Conservation (phyloP, 352 stramenopile species). For the Globisporangium mamillatum region DNA sequence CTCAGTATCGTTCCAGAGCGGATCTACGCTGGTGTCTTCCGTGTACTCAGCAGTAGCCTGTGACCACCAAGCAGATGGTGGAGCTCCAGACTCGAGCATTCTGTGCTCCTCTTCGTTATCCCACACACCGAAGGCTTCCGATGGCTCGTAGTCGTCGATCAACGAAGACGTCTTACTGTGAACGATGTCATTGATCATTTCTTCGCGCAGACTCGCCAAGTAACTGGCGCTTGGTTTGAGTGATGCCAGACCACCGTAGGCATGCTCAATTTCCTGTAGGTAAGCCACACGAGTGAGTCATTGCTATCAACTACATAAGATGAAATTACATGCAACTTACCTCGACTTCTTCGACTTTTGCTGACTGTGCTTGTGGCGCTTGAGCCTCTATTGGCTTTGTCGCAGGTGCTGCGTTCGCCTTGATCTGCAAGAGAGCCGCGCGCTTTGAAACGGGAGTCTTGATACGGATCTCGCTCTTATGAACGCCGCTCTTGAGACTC, state of each 20-base stretch:
- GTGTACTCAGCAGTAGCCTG: conserved; percentile 16
- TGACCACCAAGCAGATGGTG: conserved; percentile 55
- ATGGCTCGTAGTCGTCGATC: conserved; percentile 39
- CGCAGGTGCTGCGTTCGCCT: background rate
- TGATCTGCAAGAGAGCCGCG: background rate
- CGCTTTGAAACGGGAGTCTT: conserved; percentile 30
- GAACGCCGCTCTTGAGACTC: conserved; percentile 12
- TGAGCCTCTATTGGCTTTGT: conserved; percentile 7
- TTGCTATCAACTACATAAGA: background rate
- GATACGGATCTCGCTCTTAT: conserved; percentile 17
- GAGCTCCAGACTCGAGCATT: conserved; percentile 36
- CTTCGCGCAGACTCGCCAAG: conserved; percentile 44
- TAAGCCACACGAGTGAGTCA: background rate
- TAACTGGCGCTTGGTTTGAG: conserved; percentile 29
- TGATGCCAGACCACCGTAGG: conserved; percentile 62
- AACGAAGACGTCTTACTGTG: conserved; percentile 44
- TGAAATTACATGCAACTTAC: conserved; percentile 15
- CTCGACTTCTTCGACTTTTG: conserved; percentile 35
- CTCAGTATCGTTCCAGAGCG: conserved; percentile 17
- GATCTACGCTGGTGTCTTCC: conserved; percentile 16
- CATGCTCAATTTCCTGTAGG: conserved; percentile 62
- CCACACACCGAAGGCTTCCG: conserved; percentile 27
- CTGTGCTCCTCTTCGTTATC: conserved; percentile 37
- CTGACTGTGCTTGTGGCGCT: conserved; percentile 16
- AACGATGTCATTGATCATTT: conserved; percentile 51